phyloP scores from a whole-genome alignment of 768 basidiomycete species.

The Calocybe gangraenosa region DNA sequence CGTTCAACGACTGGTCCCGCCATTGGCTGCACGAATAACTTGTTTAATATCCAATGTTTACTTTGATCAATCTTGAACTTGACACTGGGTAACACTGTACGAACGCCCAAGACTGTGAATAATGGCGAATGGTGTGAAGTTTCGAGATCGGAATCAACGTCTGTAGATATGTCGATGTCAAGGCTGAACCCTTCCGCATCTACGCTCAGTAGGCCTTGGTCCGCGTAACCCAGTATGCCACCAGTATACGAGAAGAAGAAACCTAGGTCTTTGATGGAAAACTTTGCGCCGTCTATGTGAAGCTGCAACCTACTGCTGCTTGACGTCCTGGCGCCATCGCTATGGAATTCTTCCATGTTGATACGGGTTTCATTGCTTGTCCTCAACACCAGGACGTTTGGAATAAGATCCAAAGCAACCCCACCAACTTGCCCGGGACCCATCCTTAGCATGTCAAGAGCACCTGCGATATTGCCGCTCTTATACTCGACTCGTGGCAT shows the following conservation, averaged over 20 bases:
- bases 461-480: slow-evolving; percentile 26
- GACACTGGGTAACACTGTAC: slow-evolving; percentile 24
- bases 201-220: slow-evolving; percentile 33
- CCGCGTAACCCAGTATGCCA: slow-evolving; percentile 26
- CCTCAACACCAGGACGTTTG: slow-evolving; percentile 29
- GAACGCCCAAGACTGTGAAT: slow-evolving; percentile 28
- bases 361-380: slow-evolving; percentile 32
- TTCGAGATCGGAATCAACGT: not conserved
- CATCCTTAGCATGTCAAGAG: slow-evolving; percentile 28
- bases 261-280: slow-evolving; percentile 28
- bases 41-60: slow-evolving; percentile 37
- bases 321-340: slow-evolving; percentile 6
- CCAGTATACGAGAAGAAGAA: slow-evolving; percentile 28
- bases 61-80: slow-evolving; percentile 28
- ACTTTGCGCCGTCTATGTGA: slow-evolving; percentile 29
- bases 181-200: slow-evolving; percentile 18
- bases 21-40: slow-evolving; percentile 29
- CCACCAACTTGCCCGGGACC: slow-evolving; percentile 17
- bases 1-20: slow-evolving; percentile 26
- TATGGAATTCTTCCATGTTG: slow-evolving; percentile 21
- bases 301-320: slow-evolving; percentile 10
- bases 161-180: slow-evolving; percentile 10
- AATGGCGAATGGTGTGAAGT: slow-evolving; percentile 12
- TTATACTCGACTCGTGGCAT: slow-evolving; percentile 36
- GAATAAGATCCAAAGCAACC: slow-evolving; percentile 24